Percentiles rank a stretch among this genome's conserved stretches.
These are phyloP conservation scores for Patellifolia procumbens DNA, from an alignment of 179 eudicot species.

Conservation along the genomic window DNA sequence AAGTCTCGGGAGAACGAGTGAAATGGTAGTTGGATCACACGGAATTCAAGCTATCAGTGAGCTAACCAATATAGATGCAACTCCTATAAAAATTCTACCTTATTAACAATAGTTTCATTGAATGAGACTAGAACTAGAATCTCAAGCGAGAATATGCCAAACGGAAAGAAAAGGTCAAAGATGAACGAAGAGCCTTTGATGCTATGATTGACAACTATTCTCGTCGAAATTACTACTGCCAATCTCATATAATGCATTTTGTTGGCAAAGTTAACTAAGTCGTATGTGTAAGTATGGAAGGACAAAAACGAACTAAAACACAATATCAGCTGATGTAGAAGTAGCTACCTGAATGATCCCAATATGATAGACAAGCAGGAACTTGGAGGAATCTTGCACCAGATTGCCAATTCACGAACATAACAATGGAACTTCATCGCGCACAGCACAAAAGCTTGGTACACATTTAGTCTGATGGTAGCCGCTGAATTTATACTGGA, in stretches of 20 bases:
- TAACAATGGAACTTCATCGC: constrained; percentile 95
- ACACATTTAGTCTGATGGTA: constrained; percentile 74
- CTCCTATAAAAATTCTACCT: too few species aligned
- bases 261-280: not conserved
- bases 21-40: too few species aligned
- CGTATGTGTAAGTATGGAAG: not conserved
- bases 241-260: too few species aligned
- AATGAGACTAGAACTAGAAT: too few species aligned
- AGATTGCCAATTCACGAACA: constrained; percentile 44
- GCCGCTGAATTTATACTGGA: constrained; percentile 68
- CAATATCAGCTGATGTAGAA: not conserved
- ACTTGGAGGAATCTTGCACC: constrained; percentile 37
- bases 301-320: not conserved
- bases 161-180: too few species aligned
- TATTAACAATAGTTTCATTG: too few species aligned
- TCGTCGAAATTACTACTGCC: too few species aligned
- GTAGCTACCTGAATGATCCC: constrained; percentile 87
- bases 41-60: too few species aligned
- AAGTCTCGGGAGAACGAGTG: not conserved
- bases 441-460: constrained; percentile 74
- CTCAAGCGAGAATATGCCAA: too few species aligned
- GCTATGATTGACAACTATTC: too few species aligned
- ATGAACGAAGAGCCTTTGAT: too few species aligned
- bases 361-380: constrained; percentile 42
- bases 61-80: too few species aligned